phyloP scores from a whole-genome alignment of 257 asterid genomes.

The Solanum microdontum region DNA sequence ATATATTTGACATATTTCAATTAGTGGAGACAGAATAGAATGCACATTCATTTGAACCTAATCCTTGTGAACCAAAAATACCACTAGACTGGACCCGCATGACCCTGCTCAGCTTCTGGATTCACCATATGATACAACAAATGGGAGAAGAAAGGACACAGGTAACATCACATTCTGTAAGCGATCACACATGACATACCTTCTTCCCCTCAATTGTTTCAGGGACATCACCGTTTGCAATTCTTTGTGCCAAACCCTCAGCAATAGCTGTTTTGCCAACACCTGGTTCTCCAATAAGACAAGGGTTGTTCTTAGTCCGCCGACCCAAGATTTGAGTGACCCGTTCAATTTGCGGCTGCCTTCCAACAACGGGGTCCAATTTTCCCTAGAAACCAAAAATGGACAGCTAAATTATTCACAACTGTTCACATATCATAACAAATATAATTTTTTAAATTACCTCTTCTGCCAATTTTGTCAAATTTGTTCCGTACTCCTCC shows the following conservation, averaged over 20 bases:
- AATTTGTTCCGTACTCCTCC: constrained; percentile 72
- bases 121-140: neutral
- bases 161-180: neutral
- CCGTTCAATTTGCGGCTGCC: constrained; percentile 88
- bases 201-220: constrained; percentile 96
- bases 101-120: neutral
- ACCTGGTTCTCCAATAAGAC: constrained; percentile 99
- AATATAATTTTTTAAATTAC: constrained; percentile 20
- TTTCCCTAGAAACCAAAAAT: constrained; percentile 53
- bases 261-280: constrained; percentile 99
- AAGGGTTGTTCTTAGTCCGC: constrained; percentile 92
- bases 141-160: neutral
- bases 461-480: constrained; percentile 85
- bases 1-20: neutral
- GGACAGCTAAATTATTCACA: neutral
- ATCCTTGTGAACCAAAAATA: neutral
- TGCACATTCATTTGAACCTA: neutral
- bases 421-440: neutral
- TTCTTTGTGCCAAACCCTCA: constrained; percentile 97
- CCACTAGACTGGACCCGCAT: neutral
- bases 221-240: constrained; percentile 89
- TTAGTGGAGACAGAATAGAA: neutral
- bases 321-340: constrained; percentile 96
- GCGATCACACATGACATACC: constrained; percentile 26
- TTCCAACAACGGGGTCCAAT: constrained; percentile 95